phyloP scores from a whole-genome alignment of 768 basidiomycete species.

The Termitomyces heimii region DNA sequence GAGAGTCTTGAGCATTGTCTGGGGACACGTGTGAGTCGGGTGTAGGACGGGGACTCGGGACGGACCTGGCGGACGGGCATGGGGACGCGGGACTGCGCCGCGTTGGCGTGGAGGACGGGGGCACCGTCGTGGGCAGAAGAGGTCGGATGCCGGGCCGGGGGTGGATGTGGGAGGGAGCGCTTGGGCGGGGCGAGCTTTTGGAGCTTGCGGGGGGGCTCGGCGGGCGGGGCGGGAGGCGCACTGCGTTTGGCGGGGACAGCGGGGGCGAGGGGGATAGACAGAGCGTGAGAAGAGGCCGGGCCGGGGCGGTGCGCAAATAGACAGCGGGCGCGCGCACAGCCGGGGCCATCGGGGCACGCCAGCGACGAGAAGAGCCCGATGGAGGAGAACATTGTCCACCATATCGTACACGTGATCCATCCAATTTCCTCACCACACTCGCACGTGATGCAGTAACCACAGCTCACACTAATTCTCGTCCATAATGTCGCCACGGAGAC shows the following conservation, averaged over 20 bases:
- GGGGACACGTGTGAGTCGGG: conserved; percentile 6
- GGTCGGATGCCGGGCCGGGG: no score
- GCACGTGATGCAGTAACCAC: no score
- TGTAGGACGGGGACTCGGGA: neutral
- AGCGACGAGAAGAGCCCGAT: conserved; percentile 50
- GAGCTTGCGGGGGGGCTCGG: conserved; percentile 54
- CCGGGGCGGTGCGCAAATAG: conserved; percentile 54
- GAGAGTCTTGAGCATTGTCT: conserved; percentile 72
- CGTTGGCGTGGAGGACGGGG: conserved; percentile 60
- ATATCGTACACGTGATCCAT: conserved; percentile 18
- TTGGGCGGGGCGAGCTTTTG: conserved; percentile 43
- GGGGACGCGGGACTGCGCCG: conserved; percentile 66
- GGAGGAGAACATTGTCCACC: conserved; percentile 73
- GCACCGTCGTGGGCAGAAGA: conserved; percentile 28
- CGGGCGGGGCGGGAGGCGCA: conserved; percentile 32
- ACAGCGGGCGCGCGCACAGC: conserved; percentile 49
- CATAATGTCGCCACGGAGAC: conserved; percentile 1
- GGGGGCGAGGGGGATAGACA: conserved; percentile 27
- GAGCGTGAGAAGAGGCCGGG: conserved; percentile 24
- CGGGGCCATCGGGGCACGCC: conserved; percentile 48
- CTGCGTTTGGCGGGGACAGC: conserved; percentile 48
- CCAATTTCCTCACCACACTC: neutral
- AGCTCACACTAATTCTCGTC: no score
- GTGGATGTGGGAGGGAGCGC: no score
- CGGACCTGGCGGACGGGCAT: conserved; percentile 69